Evolutionary conservation across 345 rosid genomes (phyloP), one percentile per base, ranked within the genome.

Genomic region (Noccaea caerulescens): DNA sequence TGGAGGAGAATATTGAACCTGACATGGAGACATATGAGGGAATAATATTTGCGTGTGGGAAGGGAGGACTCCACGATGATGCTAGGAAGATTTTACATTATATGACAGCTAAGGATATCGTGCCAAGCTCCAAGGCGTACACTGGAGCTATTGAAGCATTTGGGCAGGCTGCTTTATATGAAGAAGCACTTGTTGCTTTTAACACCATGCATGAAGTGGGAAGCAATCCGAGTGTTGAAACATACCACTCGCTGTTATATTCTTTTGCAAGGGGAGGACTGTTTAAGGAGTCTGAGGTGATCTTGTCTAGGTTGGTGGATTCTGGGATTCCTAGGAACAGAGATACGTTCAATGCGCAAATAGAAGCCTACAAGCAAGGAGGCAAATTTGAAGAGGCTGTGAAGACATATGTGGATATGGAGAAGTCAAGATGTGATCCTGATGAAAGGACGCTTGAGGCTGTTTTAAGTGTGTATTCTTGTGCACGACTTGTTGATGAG

Each of bases 401-500:
- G 63, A 89, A 89, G 84, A 81, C 88, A 61, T 91, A 89, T 73
- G 91, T 86, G 46, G 91, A 83, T 72, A 82, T 93, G 99, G 99
- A 89, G 71, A 87, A 87, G 83, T 80, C 81, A 57, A 85, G 97
- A 80, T 84, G 87, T 65, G 84, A 77, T 81, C 90, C 95, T 20
- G 86, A 91, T 79, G 98, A 93, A 82, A 81, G 81, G 77, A 91
- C 96, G 36, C 90, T 93, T 53, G 99, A 93, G 83, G 88, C 91
- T 58, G 96, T 91, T 78, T 69, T 85, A 78, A 85, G 91, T 52
- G 95, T 93, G 20, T 93, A 91, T 68, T 84, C 87, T 85, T 80
- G 79, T 44, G 91, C 99, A 12, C 88, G 97, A 52, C 88, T 91
- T 58, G 88, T 84, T 70, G 98, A 91, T 78, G 95, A 93, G 85